Conservation (phyloP, 2,329 filamentous ascomycete species). For the Colletotrichum musicola region DNA sequence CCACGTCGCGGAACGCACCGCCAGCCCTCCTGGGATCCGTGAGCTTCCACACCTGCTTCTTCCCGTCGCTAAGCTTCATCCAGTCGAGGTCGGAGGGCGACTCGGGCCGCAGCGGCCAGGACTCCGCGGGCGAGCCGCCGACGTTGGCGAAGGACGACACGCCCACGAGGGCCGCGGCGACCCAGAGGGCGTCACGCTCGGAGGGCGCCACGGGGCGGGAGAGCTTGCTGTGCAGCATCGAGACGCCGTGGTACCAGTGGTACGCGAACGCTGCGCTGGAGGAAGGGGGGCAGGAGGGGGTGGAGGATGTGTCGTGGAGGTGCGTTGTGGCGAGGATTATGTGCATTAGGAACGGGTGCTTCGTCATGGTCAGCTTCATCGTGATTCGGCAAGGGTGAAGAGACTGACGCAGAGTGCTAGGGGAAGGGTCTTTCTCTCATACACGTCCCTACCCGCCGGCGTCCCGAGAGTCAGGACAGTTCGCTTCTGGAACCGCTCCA, state of each 20-base stretch:
- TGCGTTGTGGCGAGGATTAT: slow-evolving; percentile 64
- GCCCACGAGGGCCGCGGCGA: slow-evolving; percentile 60
- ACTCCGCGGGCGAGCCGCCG: slow-evolving; percentile 54
- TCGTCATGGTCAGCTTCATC: slow-evolving; percentile 29
- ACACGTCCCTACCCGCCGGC: slow-evolving; percentile 46
- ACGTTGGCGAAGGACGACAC: slow-evolving; percentile 59
- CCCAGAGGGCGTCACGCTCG: slow-evolving; percentile 62
- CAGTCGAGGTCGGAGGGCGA: slow-evolving; percentile 65
- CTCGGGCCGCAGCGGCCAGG: slow-evolving; percentile 67
- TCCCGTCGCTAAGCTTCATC: slow-evolving; percentile 69
- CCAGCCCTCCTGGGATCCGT: slow-evolving; percentile 61
- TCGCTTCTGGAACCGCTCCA: slow-evolving; percentile 57
- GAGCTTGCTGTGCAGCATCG: slow-evolving; percentile 61
- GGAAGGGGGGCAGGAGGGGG: slow-evolving; percentile 33
- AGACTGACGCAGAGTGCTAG: slow-evolving; percentile 55
- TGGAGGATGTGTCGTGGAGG: slow-evolving; percentile 64
- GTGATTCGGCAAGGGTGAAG: slow-evolving; percentile 12
- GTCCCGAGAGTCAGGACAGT: slow-evolving; percentile 57
- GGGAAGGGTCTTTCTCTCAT: slow-evolving; percentile 50
- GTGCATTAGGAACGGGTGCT: slow-evolving; percentile 68
- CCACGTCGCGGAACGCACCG: slow-evolving; percentile 58
- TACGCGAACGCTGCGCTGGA: slow-evolving; percentile 53
- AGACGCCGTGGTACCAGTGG: slow-evolving; percentile 62
- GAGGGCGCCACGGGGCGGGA: slow-evolving; percentile 47
- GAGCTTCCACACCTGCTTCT: slow-evolving; percentile 65